phyloP scores from a whole-genome alignment of 768 basidiomycete genomes.

The Tephrocybe sp. region DNA sequence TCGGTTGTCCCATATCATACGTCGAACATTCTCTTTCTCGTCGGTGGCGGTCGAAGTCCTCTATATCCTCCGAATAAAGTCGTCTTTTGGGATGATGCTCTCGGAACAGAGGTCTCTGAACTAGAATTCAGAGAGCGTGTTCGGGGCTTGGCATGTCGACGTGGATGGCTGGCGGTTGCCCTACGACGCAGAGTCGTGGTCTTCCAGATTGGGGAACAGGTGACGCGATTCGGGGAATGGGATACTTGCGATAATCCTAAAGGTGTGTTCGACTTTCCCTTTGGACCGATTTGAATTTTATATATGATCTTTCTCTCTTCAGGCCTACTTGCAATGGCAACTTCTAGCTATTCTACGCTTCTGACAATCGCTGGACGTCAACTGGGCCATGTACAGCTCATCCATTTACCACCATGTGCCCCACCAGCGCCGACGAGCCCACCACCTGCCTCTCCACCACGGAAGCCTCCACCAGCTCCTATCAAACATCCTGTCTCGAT shows the following conservation, averaged over 20 bases:
- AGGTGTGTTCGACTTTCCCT: slow-evolving; percentile 40
- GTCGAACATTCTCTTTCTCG: slow-evolving; percentile 79
- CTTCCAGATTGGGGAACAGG: slow-evolving; percentile 64
- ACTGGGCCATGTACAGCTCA: slow-evolving; percentile 82
- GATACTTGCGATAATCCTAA: slow-evolving; percentile 85
- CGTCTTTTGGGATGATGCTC: slow-evolving; percentile 82
- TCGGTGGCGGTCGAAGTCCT: slow-evolving; percentile 86
- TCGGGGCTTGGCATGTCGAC: slow-evolving; percentile 72
- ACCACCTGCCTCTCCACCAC: slow-evolving; percentile 48
- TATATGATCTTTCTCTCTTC: slow-evolving; percentile 7
- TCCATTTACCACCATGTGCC: slow-evolving; percentile 80
- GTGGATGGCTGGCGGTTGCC: slow-evolving; percentile 83
- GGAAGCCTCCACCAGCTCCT: slow-evolving; percentile 54
- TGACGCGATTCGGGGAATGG: slow-evolving; percentile 71
- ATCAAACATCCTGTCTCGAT: slow-evolving; percentile 72
- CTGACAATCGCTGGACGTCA: slow-evolving; percentile 84
- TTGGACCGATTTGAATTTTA: neutral
- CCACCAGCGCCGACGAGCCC: slow-evolving; percentile 56
- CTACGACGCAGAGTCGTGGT: slow-evolving; percentile 76
- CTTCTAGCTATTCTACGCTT: slow-evolving; percentile 73
- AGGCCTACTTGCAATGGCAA: slow-evolving; percentile 81
- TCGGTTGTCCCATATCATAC: slow-evolving; percentile 75
- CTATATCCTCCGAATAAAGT: slow-evolving; percentile 92
- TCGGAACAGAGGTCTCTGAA: slow-evolving; percentile 78
- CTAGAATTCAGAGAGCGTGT: slow-evolving; percentile 87